Conservation (phyloP, 1,139 yeast genomes). For the Suhomyces choctaworum region DNA sequence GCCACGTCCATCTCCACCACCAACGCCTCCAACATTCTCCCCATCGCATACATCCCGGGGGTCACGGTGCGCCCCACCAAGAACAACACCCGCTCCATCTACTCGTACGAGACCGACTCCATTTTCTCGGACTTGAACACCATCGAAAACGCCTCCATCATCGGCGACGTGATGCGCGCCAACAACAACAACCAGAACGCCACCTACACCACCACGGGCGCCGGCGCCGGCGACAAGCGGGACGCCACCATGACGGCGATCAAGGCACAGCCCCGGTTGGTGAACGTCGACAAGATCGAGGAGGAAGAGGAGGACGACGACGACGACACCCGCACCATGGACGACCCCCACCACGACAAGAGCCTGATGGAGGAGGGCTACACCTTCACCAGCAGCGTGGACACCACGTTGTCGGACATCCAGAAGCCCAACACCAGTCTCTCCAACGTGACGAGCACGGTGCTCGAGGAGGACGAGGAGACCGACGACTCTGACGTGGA, state of each 20-base stretch:
- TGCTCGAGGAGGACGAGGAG: conserved; percentile 16
- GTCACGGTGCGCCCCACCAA: conserved; percentile 67
- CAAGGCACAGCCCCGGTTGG: conserved; percentile 66
- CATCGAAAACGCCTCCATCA: conserved; percentile 55
- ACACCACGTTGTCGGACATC: conserved; percentile 7
- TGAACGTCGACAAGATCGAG: conserved; percentile 54
- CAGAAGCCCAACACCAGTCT: conserved; percentile 1
- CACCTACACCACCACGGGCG: conserved; percentile 8
- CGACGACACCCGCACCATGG: conserved; percentile 23
- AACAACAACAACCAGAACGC: conserved; percentile 21
- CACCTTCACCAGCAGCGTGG: conserved; percentile 7
- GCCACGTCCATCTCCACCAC: conserved; percentile 66
- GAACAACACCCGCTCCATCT: conserved; percentile 48
- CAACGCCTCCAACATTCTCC: conserved; percentile 82
- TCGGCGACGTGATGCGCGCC: conserved; percentile 47
- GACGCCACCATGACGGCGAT: conserved; percentile 61
- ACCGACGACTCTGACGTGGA: conserved; percentile 27
- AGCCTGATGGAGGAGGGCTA: conserved; percentile 3
- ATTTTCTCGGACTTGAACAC: conserved; percentile 53
- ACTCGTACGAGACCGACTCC: conserved; percentile 52
- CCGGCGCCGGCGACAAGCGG: conserved; percentile 9
- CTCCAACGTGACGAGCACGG: conserved; percentile 5
- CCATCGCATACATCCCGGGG: conserved; percentile 95
- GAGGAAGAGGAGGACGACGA: conserved; percentile 51
- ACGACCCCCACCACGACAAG: conserved; percentile 11